Evolutionary conservation across 2,329 filamentous ascomycete genomes (phyloP).

Genomic region (Zasmidium angulare): DNA sequence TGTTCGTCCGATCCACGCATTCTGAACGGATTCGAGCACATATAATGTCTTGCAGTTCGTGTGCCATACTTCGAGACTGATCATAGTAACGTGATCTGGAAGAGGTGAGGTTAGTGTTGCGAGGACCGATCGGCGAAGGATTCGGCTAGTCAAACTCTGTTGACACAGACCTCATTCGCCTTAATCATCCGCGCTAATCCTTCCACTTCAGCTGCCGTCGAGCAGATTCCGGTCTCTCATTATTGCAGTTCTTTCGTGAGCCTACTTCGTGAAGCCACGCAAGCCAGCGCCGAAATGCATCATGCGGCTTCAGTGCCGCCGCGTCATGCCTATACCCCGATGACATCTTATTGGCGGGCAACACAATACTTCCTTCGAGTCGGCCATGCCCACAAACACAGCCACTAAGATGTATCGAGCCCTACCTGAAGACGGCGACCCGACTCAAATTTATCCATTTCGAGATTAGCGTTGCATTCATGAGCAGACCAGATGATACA

Average conservation of each 20-base stretch:
- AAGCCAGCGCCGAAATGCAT: background rate
- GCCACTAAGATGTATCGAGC: background rate
- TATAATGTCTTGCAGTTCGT: background rate
- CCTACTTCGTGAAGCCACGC: background rate
- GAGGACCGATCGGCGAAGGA: background rate
- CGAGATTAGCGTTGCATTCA: no score
- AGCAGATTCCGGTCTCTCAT: background rate
- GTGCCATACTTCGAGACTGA: background rate
- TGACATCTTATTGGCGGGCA: background rate
- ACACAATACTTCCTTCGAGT: background rate
- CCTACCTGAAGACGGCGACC: background rate
- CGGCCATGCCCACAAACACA: background rate
- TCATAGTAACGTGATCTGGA: background rate
- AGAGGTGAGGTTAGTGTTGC: background rate
- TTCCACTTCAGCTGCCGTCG: background rate
- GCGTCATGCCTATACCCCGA: background rate
- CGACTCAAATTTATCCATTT: no score
- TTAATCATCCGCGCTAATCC: background rate
- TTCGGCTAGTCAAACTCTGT: background rate
- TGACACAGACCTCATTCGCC: no score
- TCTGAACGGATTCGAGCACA: background rate
- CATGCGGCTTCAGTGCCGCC: background rate
- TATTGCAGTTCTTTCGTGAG: background rate
- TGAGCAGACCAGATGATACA: no score
- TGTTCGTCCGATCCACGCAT: background rate